phyloP scores from a whole-genome alignment of 192 early-diverging fungal species.

The Glomus cerebriforme region DNA sequence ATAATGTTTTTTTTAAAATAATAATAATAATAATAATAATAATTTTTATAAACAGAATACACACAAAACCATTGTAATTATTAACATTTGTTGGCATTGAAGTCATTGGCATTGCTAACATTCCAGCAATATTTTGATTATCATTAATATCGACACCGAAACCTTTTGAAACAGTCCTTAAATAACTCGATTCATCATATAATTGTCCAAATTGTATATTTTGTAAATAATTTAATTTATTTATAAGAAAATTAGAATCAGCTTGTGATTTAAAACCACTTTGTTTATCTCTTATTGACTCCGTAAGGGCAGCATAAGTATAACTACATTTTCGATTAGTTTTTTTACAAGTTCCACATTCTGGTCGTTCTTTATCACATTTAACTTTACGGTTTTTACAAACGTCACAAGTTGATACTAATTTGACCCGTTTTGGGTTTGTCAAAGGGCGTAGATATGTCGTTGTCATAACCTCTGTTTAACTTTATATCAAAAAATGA shows the following conservation, averaged over 20 bases:
- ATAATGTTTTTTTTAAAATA: not conserved
- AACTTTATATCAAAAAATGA: not conserved
- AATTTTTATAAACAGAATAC: not conserved
- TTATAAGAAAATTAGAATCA: not conserved
- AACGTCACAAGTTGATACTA: slow-evolving; percentile 25
- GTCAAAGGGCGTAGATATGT: slow-evolving; percentile 2
- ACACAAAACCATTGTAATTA: not conserved
- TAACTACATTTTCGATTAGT: slow-evolving; percentile 13
- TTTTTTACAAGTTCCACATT: slow-evolving; percentile 23
- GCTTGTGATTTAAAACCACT: not conserved
- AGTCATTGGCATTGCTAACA: not conserved
- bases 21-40: no score
- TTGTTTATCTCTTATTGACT: not conserved
- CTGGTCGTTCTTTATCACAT: slow-evolving; percentile 26
- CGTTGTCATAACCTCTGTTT: slow-evolving; percentile 5
- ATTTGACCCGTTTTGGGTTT: slow-evolving; percentile 3
- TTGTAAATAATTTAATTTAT: not conserved
- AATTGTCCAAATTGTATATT: not conserved
- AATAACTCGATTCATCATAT: not conserved
- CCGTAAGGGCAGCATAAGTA: not conserved
- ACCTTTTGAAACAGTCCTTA: not conserved
- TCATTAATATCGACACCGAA: not conserved
- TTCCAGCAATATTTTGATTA: not conserved
- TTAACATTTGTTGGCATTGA: not conserved
- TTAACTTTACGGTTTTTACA: slow-evolving; percentile 27